Evolutionary conservation across 2,329 filamentous ascomycete species (phyloP).

Genomic region (Orbilia brochopaga): DNA sequence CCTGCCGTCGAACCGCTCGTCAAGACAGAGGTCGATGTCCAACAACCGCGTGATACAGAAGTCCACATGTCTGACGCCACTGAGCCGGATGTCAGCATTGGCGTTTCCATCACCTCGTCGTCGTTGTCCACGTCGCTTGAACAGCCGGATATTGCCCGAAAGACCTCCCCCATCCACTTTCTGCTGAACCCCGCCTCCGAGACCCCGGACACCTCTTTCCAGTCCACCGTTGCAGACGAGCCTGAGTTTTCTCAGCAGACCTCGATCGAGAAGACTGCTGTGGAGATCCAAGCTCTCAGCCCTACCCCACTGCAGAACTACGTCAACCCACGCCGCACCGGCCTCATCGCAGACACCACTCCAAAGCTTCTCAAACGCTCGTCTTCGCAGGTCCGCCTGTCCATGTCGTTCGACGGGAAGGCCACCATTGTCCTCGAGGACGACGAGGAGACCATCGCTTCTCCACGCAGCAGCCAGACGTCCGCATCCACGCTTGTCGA

Average conservation of each 20-base stretch:
- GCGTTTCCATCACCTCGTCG: conserved; percentile 25
- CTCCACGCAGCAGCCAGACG: conserved; percentile 28
- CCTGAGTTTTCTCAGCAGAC: conserved; percentile 28
- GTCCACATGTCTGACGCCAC: conserved; percentile 36
- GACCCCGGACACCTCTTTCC: conserved; percentile 31
- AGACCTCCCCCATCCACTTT: conserved; percentile 48
- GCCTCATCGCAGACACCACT: conserved; percentile 24
- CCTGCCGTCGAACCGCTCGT: conserved; percentile 18
- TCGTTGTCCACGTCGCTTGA: conserved; percentile 11
- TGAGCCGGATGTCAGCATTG: conserved; percentile 23
- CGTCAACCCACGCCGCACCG: conserved; percentile 43
- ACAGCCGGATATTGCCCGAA: conserved; percentile 26
- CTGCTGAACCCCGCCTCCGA: conserved; percentile 31
- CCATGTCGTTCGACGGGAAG: conserved; percentile 54
- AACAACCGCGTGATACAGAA: background rate
- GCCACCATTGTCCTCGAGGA: conserved; percentile 54
- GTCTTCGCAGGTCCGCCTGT: conserved; percentile 53
- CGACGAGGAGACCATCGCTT: conserved; percentile 15
- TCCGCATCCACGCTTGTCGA: conserved; percentile 26
- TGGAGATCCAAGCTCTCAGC: conserved; percentile 2
- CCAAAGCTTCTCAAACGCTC: conserved; percentile 53
- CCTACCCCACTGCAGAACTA: conserved; percentile 22
- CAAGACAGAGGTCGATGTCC: conserved; percentile 24
- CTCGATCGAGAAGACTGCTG: conserved; percentile 28
- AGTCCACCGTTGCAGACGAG: conserved; percentile 47